phyloP scores from a whole-genome alignment of 352 stramenopile species.

The Globisporangium solare region DNA sequence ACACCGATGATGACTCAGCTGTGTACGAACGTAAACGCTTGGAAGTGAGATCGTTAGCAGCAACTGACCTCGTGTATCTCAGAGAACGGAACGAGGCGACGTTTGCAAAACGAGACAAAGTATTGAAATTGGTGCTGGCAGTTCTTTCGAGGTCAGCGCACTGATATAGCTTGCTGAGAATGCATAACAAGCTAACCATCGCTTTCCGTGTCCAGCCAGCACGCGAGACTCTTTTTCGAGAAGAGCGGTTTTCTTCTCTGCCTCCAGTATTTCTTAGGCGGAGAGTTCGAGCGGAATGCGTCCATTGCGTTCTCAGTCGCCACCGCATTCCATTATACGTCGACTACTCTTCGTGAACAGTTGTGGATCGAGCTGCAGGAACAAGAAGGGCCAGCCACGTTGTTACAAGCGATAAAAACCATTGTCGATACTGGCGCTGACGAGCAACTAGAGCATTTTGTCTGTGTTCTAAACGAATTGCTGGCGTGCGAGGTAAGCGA shows the following conservation, averaged over 20 bases:
- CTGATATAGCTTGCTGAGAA: neutral
- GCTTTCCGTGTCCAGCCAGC: neutral
- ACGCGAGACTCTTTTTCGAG: neutral
- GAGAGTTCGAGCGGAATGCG: neutral
- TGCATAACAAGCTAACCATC: neutral
- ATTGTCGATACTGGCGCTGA: neutral
- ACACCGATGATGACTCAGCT: neutral
- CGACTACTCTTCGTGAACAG: slow-evolving; percentile 1
- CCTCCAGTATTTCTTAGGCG: neutral
- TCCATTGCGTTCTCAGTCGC: slow-evolving; percentile 1
- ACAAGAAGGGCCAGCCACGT: slow-evolving; percentile 1
- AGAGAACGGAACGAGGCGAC: too few relatives aligned
- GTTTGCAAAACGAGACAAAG: slow-evolving; percentile 9
- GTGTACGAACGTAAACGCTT: neutral
- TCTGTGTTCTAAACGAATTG: neutral
- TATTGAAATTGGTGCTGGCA: slow-evolving; percentile 21
- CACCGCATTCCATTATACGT: neutral
- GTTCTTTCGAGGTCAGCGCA: slow-evolving; percentile 22
- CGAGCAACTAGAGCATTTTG: neutral
- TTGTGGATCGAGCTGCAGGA: slow-evolving; percentile 3
- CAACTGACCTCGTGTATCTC: neutral
- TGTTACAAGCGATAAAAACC: neutral
- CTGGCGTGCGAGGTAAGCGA: slow-evolving; percentile 5
- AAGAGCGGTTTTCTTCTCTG: neutral
- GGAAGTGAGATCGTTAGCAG: neutral